phyloP scores from a whole-genome alignment of 768 basidiomycete genomes.

The Boletellus ananas region DNA sequence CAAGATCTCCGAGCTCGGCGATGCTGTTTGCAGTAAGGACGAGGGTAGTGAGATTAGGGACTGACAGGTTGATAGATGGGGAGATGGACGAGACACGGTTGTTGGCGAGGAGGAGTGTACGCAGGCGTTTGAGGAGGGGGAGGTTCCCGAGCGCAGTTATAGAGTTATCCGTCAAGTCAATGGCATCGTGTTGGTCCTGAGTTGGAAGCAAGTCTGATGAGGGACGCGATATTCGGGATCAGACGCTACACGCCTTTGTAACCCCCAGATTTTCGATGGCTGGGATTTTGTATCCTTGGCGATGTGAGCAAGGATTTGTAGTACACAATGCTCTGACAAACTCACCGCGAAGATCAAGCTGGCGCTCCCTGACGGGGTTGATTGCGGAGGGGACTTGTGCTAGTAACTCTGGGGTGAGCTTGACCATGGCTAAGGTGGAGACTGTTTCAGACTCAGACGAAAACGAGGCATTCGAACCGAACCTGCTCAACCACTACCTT shows the following conservation, averaged over 20 bases:
- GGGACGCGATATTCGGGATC: conserved; percentile 14
- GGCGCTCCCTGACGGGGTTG: conserved; percentile 83
- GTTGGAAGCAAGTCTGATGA: conserved; percentile 10
- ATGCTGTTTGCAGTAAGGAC: conserved; percentile 83
- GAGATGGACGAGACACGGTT: conserved; percentile 86
- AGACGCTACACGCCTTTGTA: conserved; percentile 58
- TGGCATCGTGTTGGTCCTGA: conserved; percentile 90
- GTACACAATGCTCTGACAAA: conserved; percentile 11
- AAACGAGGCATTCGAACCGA: conserved; percentile 18
- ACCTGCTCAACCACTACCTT: conserved; percentile 12
- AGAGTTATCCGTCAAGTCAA: conserved; percentile 92
- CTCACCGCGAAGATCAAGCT: conserved; percentile 87
- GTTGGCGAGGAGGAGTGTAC: conserved; percentile 82
- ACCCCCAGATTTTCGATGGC: conserved; percentile 96
- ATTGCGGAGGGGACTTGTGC: conserved; percentile 74
- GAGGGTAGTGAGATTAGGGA: conserved; percentile 79
- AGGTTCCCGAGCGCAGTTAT: conserved; percentile 80
- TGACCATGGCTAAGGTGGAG: conserved; percentile 50
- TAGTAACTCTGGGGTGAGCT: conserved; percentile 92
- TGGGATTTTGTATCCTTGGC: conserved; percentile 86
- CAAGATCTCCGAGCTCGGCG: conserved; percentile 77
- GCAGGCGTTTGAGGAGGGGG: conserved; percentile 80
- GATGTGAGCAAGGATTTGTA: conserved; percentile 12
- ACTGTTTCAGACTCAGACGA: conserved; percentile 35
- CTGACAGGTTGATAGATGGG: conserved; percentile 74